These are phyloP conservation scores for Paracoccidioides lutzii DNA, from an alignment of 2,329 filamentous ascomycete genomes.

Conservation along the genomic window DNA sequence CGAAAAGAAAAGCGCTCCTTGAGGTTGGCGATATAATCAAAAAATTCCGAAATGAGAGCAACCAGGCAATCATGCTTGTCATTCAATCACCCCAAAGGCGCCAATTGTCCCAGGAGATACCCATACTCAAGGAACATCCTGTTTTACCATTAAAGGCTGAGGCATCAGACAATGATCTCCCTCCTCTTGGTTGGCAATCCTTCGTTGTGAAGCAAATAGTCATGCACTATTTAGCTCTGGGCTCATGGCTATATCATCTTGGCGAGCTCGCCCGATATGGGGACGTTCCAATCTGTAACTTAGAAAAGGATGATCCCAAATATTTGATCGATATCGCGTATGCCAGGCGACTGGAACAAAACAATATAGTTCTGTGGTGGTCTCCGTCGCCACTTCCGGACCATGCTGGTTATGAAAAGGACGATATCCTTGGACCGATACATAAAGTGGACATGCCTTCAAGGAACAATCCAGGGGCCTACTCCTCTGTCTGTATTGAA, in stretches of 20 bases:
- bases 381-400: conserved; percentile 75
- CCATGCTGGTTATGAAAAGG: conserved; percentile 88
- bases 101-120: conserved; percentile 71
- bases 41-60: conserved; percentile 78
- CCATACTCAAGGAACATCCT: conserved; percentile 71
- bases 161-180: conserved; percentile 69
- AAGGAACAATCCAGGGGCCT: conserved; percentile 85
- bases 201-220: conserved; percentile 79
- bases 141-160: conserved; percentile 71
- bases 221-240: conserved; percentile 82
- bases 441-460: conserved; percentile 85
- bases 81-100: conserved; percentile 80
- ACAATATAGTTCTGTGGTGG: conserved; percentile 96
- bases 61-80: conserved; percentile 66
- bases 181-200: conserved; percentile 84
- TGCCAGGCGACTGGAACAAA: conserved; percentile 74
- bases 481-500: conserved; percentile 92
- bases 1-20: conserved; percentile 73
- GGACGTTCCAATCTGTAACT: conserved; percentile 85
- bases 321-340: conserved; percentile 96
- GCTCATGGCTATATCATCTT: conserved; percentile 80
- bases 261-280: conserved; percentile 81
- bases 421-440: conserved; percentile 70
- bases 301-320: conserved; percentile 85
- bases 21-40: conserved; percentile 81